Percentiles rank a stretch among this genome's conserved stretches.
Evolutionary conservation across 2,329 filamentous ascomycete genomes (phyloP).

Genomic region (Incumbomyces delicatus): DNA sequence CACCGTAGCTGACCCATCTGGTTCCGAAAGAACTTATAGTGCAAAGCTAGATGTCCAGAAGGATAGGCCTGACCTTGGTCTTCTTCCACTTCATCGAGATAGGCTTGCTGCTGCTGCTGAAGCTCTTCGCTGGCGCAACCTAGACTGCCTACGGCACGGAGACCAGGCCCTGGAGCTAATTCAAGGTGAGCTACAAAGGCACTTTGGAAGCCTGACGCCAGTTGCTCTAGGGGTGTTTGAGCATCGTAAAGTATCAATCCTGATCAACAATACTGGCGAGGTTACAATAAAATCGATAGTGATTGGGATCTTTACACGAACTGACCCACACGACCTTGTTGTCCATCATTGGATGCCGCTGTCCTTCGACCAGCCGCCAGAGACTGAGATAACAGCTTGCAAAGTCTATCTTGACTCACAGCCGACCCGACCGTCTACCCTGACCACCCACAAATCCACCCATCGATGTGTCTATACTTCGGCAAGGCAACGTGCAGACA

Average conservation of each 20-base stretch:
- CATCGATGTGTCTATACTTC: constrained; percentile 59
- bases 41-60: background rate
- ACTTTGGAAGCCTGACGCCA: background rate
- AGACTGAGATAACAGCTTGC: background rate
- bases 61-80: constrained; percentile 5
- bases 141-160: constrained; percentile 2
- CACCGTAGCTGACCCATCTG: background rate
- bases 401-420: constrained; percentile 33
- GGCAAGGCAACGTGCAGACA: constrained; percentile 53
- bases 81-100: constrained; percentile 68
- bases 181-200: background rate
- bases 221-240: background rate
- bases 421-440: constrained; percentile 46
- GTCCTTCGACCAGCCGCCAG: background rate
- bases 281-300: constrained; percentile 10
- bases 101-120: constrained; percentile 56
- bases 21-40: background rate
- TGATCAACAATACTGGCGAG: constrained; percentile 7
- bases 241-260: constrained; percentile 8
- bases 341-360: background rate
- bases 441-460: constrained; percentile 81
- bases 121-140: constrained; percentile 37
- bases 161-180: background rate
- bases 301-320: constrained; percentile 1
- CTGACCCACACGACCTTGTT: background rate